Percentiles rank a stretch among this genome's conserved stretches.
These are phyloP conservation scores for Aspergillus flavus DNA, from an alignment of 2,329 filamentous ascomycete genomes.

Conservation along the genomic window DNA sequence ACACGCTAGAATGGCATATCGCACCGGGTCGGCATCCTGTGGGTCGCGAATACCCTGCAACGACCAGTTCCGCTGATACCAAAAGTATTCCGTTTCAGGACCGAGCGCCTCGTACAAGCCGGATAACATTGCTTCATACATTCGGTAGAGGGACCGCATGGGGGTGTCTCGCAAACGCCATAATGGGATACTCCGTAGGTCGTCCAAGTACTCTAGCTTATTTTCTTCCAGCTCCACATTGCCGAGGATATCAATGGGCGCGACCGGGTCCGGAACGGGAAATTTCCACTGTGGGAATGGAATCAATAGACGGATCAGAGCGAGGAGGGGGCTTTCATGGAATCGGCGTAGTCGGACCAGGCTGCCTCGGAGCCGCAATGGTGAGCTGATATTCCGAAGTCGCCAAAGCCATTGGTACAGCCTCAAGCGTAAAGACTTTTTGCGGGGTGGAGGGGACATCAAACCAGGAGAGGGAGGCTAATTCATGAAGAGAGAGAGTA, in stretches of 20 bases:
- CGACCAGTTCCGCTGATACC: conserved; percentile 24
- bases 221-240: conserved; percentile 12
- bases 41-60: conserved; percentile 28
- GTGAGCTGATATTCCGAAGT: conserved; percentile 21
- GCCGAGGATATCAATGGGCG: conserved; percentile 18
- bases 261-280: conserved; percentile 22
- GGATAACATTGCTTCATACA: conserved; percentile 28
- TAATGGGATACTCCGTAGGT: conserved; percentile 29
- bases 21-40: conserved; percentile 28
- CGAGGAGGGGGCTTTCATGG: conserved; percentile 22
- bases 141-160: conserved; percentile 31
- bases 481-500: not conserved
- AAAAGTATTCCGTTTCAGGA: conserved; percentile 30
- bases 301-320: conserved; percentile 25
- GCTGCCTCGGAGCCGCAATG: conserved; percentile 25
- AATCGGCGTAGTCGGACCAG: conserved; percentile 23
- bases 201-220: conserved; percentile 23
- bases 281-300: conserved; percentile 30
- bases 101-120: conserved; percentile 25
- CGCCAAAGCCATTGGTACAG: conserved; percentile 4
- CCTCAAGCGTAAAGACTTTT: conserved; percentile 1
- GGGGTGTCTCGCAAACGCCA: conserved; percentile 33
- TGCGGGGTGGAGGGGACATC: not conserved
- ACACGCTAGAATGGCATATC: conserved; percentile 31
- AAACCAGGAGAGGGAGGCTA: not conserved